Conservation (phyloP, 129 eudicot species). For the Escallonia rubra region DNA sequence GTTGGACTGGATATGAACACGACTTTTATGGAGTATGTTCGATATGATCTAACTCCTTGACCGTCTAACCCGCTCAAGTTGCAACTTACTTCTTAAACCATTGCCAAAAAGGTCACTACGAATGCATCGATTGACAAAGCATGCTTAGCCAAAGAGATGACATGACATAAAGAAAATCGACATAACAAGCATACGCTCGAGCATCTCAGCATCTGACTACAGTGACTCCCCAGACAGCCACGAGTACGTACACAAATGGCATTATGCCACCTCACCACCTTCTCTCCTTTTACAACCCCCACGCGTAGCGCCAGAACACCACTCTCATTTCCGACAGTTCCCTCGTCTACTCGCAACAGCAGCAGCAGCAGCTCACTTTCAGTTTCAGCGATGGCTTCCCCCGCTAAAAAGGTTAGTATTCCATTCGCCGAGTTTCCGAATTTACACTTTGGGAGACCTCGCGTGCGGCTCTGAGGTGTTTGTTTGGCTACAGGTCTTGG, state of each 20-base stretch:
- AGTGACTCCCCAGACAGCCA: too few species aligned
- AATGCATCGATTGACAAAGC: not conserved
- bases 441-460: not conserved
- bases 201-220: too few species aligned
- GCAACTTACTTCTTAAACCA: too few species aligned
- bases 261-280: conserved; percentile 47
- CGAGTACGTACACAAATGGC: conserved; percentile 20
- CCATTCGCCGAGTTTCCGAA: not conserved
- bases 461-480: not conserved
- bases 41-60: too few species aligned
- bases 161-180: not conserved
- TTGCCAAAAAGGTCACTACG: not conserved
- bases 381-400: conserved; percentile 51
- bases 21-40: too few species aligned
- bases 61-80: too few species aligned
- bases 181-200: too few species aligned
- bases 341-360: conserved; percentile 15
- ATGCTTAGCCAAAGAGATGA: not conserved
- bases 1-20: too few species aligned
- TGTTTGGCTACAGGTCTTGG: conserved; percentile 55
- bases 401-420: conserved; percentile 41
- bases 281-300: conserved; percentile 31
- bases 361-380: conserved; percentile 27
- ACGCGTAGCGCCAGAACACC: conserved; percentile 1
- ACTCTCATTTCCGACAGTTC: conserved; percentile 15